Conservation (phyloP, 306 rosid genomes). For the Dryas drummondii region DNA sequence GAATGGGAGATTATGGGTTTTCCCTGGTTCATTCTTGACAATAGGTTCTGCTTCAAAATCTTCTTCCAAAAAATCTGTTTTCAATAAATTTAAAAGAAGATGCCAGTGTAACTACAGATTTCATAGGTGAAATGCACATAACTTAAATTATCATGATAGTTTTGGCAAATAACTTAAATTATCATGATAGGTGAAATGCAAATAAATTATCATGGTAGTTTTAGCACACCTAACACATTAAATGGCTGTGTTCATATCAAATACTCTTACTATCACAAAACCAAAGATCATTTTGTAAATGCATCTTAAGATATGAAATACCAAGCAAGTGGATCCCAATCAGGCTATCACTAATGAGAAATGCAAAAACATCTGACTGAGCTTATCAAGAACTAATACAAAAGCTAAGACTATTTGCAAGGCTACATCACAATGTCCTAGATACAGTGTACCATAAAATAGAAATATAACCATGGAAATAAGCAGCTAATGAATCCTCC, state of each 20-base stretch:
- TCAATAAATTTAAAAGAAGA: conserved; percentile 7
- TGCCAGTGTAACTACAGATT: neutral
- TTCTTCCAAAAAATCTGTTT: conserved; percentile 57
- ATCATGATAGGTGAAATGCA: neutral
- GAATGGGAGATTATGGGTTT: conserved; percentile 40
- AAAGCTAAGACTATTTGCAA: neutral
- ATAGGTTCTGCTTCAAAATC: conserved; percentile 39
- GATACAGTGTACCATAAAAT: neutral
- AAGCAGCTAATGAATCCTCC: neutral
- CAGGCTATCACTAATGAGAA: neutral
- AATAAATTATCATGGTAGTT: neutral
- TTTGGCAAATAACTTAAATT: neutral
- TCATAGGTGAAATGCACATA: neutral
- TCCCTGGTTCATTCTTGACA: conserved; percentile 38
- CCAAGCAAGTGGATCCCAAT: neutral
- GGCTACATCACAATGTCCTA: neutral
- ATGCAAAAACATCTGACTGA: neutral
- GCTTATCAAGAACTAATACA: neutral
- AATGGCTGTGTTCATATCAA: neutral
- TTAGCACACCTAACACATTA: neutral
- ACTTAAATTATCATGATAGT: neutral
- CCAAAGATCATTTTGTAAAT: neutral
- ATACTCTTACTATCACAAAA: neutral
- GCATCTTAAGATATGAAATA: neutral
- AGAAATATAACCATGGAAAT: neutral